Percentiles rank a stretch among this genome's conserved stretches.
phyloP scores from a whole-genome alignment of 805 yeast species.

The Hanseniaspora opuntiae region DNA sequence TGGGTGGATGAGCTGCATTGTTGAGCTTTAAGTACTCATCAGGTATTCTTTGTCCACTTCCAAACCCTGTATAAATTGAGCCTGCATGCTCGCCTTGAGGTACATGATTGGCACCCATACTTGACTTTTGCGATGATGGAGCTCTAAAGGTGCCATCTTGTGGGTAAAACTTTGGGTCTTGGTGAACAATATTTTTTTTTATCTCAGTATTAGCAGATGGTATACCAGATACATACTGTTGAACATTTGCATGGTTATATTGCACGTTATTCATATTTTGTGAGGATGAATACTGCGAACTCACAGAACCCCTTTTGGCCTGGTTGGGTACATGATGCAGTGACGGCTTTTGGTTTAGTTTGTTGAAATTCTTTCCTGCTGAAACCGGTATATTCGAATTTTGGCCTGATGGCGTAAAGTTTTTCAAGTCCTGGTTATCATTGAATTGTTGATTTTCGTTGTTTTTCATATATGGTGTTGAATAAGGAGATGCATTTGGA shows the following conservation, averaged over 20 bases:
- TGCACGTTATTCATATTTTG: slow-evolving; percentile 3
- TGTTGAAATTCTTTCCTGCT: background rate
- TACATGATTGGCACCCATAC: background rate
- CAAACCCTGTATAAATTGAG: background rate
- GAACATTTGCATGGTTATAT: background rate
- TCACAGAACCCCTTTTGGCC: background rate
- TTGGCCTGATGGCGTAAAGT: slow-evolving; percentile 9
- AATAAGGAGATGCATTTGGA: background rate
- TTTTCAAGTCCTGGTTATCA: background rate
- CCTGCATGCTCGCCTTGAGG: background rate
- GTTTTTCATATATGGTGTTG: background rate
- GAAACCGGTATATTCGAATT: slow-evolving; percentile 8
- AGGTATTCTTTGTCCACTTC: background rate
- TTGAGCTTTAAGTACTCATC: background rate
- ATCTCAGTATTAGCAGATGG: background rate
- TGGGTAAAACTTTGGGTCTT: slow-evolving; percentile 4
- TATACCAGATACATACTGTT: slow-evolving; percentile 6
- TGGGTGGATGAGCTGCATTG: too few species aligned
- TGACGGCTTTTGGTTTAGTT: slow-evolving; percentile 3
- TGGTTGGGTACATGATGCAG: background rate
- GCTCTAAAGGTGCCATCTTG: slow-evolving; percentile 2
- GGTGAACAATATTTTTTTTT: background rate
- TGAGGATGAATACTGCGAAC: background rate
- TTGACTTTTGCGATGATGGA: background rate
- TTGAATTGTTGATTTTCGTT: background rate